Evolutionary conservation across 352 stramenopile species (phyloP), one percentile per base, ranked within the genome.

Genomic region (Phytophthora lateralis): DNA sequence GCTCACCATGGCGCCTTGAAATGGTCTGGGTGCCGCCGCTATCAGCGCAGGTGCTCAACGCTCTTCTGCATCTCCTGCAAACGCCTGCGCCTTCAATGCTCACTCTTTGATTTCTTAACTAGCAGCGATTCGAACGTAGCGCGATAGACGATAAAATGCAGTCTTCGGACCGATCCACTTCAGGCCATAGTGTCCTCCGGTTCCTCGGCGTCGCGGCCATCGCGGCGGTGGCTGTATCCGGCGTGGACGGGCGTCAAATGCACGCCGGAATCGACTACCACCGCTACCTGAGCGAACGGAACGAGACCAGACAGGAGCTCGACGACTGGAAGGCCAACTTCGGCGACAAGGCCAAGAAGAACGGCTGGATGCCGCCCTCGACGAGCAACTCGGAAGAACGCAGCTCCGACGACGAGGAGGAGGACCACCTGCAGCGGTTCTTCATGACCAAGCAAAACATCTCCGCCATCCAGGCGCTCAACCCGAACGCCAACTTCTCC

Each of bases 401-500:
- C 15, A 77, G 62, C 27, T 32, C 30, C 6, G 61, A 79, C 10
- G 66, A 78, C 24, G 69, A 72, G 5, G 46, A 76, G 18, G 74
- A 82, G 44, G 70, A 82, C 55, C 71, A 71, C 21, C 45, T 69
- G 17, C 69, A 81, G 27, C 75, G 77, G 24, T 81, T 85, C 53
- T 76, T 69, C 62, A 64, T 87, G 69, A 71, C 77, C 24, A 82
- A 82, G 45, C 54, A 77, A 18, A 58, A 63, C 27, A 71, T 84
- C 52, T 51, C 69, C 24, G 52, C 45, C 42, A 56, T 78, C 15
- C 54, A 78, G 38, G 32, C 63, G 27, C 37, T 69, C 21, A 83
- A 86, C 55, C 76, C 71, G 34, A 53, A 75, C 43, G 79, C 75
- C 24, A 66, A 69, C 24, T 88, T 88, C 58, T 82, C 71, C 8